Conservation (phyloP, 352 stramenopile genomes). For the Globisporangium spiculum region DNA sequence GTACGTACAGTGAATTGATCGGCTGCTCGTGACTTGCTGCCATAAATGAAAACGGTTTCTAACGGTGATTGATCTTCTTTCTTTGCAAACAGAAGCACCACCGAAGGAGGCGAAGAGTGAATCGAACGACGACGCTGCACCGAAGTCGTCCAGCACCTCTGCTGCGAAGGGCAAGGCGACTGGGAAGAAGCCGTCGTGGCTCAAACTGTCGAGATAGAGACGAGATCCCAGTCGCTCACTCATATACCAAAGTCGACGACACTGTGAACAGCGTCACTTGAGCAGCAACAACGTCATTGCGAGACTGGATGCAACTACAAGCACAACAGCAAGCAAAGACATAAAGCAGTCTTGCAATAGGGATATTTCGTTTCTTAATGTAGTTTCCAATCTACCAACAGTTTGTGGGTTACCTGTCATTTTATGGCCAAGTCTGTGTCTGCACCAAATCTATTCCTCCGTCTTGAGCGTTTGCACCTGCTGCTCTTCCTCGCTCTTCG, state of each 20-base stretch:
- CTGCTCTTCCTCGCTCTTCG: not conserved
- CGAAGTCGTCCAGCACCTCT: constrained; percentile 27
- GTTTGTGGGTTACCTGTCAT: not conserved
- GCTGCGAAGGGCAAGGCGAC: constrained; percentile 27
- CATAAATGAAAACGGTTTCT: not conserved
- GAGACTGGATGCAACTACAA: not conserved
- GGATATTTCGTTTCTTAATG: not conserved
- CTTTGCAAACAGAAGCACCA: constrained; percentile 9
- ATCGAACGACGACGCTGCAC: constrained; percentile 22
- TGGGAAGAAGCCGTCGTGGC: constrained; percentile 69
- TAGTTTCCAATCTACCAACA: constrained; percentile 3
- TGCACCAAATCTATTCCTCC: constrained; percentile 13
- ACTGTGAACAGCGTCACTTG: not conserved
- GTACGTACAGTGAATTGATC: not conserved
- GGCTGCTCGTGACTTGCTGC: not conserved
- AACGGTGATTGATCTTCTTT: not conserved
- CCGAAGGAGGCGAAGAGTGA: constrained; percentile 17
- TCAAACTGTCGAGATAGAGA: constrained; percentile 52
- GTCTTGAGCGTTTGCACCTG: not conserved
- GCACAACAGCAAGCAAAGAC: not conserved
- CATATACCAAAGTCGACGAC: not conserved
- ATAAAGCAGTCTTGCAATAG: not conserved
- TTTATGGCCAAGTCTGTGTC: not conserved
- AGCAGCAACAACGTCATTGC: not conserved
- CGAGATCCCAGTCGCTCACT: not conserved